Evolutionary conservation across 768 basidiomycete genomes (phyloP).

Genomic region (Auriscalpium orientale): DNA sequence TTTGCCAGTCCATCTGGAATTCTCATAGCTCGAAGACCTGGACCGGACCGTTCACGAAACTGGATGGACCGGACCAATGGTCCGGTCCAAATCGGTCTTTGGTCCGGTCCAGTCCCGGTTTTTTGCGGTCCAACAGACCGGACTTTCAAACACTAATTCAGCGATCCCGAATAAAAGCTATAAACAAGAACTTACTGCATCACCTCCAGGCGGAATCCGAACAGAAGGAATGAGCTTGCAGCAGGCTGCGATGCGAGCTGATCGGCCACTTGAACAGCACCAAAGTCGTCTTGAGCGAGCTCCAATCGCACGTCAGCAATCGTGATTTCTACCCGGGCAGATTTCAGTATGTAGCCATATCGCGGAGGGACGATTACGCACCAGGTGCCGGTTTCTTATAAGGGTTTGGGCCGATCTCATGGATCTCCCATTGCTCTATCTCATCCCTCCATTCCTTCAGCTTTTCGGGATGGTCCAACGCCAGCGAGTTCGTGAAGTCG

Average conservation of each 20-base stretch:
- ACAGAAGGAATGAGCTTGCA: not conserved
- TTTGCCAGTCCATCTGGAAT: too few species aligned
- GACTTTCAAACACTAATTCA: too few species aligned
- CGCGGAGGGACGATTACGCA: not conserved
- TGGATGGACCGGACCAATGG: too few species aligned
- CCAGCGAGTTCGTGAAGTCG: not conserved
- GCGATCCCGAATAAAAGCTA: not conserved
- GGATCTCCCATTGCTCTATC: not conserved
- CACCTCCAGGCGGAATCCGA: not conserved
- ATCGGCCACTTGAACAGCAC: not conserved
- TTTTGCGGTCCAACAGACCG: too few species aligned
- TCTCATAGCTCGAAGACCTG: too few species aligned
- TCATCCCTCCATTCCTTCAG: not conserved
- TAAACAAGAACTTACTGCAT: not conserved
- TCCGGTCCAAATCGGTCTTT: too few species aligned
- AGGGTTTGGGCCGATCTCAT: not conserved
- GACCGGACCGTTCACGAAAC: too few species aligned
- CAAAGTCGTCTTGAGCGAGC: not conserved
- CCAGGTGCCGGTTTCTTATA: not conserved
- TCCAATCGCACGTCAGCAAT: not conserved
- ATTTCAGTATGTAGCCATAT: not conserved
- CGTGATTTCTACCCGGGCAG: not conserved
- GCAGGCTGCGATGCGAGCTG: too few species aligned
- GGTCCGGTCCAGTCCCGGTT: too few species aligned
- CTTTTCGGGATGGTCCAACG: not conserved